Percentiles rank a stretch among this genome's conserved stretches.
Evolutionary conservation across 352 stramenopile genomes (phyloP).

Genomic region (Pythium vanterpoolii): DNA sequence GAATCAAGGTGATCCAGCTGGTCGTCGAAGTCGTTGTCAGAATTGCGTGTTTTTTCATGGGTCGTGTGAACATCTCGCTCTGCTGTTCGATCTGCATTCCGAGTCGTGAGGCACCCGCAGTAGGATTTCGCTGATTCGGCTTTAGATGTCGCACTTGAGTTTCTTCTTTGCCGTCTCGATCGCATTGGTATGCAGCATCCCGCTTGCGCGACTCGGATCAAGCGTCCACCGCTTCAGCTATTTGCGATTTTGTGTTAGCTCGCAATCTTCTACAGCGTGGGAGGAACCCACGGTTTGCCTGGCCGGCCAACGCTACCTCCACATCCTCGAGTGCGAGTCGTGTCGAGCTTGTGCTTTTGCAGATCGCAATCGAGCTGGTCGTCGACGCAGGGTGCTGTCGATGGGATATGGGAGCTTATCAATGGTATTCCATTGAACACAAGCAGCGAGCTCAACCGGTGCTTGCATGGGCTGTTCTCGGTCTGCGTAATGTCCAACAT

Average conservation of each 20-base stretch:
- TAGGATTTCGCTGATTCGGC: too few species aligned
- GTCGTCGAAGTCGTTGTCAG: too few species aligned
- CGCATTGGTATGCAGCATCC: neutral
- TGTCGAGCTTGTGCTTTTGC: constrained; percentile 1
- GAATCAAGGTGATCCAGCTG: too few species aligned
- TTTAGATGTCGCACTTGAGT: too few species aligned
- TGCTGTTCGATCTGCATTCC: too few species aligned
- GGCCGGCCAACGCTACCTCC: constrained; percentile 1
- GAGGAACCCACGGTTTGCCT: constrained; percentile 20
- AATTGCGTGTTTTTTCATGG: too few species aligned
- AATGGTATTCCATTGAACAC: constrained; percentile 20
- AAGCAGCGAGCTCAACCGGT: constrained; percentile 1
- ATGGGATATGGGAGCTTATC: constrained; percentile 26
- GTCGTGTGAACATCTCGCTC: too few species aligned
- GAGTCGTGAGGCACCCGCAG: too few species aligned
- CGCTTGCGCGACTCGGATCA: too few species aligned
- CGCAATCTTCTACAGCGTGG: constrained; percentile 27
- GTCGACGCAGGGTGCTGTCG: constrained; percentile 25
- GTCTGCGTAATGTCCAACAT: constrained; percentile 11
- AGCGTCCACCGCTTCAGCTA: too few species aligned
- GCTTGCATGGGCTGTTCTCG: constrained; percentile 11
- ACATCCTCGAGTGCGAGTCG: neutral
- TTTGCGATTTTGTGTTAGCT: constrained; percentile 32
- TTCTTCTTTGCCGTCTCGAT: neutral
- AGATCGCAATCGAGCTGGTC: constrained; percentile 27